Evolutionary conservation across 169 alveolate species (phyloP), one percentile per base, ranked within the genome.

Genomic region (Eimeria maxima): DNA sequence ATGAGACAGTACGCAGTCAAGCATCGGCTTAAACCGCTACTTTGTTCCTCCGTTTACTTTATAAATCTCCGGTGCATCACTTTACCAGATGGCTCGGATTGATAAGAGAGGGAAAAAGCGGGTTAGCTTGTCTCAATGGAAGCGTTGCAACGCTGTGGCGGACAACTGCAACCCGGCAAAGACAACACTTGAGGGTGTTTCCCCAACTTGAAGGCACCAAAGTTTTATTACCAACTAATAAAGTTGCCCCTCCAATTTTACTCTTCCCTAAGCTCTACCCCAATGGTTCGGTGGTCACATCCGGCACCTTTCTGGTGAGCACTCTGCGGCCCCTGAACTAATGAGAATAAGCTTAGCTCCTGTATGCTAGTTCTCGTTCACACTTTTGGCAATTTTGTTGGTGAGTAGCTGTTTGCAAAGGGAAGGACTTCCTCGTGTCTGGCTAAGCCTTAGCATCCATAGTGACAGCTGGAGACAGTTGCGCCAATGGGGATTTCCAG

Each of bases 221-320:
- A 73, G 38, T 0, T 1, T 10, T 4, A 38, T 16, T 38, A 55
- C 3, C 83, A 38, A 73, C 33, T 0, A 14, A 73, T 0, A 14
- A 73, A 73, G 16, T 73, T 38, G 29, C 55, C 55, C 38, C 55
- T 69, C 55, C 29, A 73, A 16, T 13, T 73, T 16, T 38, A 38
- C 5, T 38, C 27, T 42, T 53, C 53, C n/a, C 81, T 33, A 16
- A 50, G 29, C 83, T 16, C 55, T 3, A 38, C 2, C 5, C 29
- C 83, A 14, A 16, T 42, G 83, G 83, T 38, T 38, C 53, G 27
- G 29, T 73, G 83, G 53, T 73, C 83, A 73, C 83, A 73, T n/a
- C 29, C 38, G 55, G 83, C 18, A 20, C 53, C 14, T 14, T 73
- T 16, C 53, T 3, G 83, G 18, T 38, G 33, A 27, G 4, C 50